These are phyloP conservation scores for Alternaria rosae DNA, from an alignment of 2,329 filamentous ascomycete genomes.

Conservation along the genomic window DNA sequence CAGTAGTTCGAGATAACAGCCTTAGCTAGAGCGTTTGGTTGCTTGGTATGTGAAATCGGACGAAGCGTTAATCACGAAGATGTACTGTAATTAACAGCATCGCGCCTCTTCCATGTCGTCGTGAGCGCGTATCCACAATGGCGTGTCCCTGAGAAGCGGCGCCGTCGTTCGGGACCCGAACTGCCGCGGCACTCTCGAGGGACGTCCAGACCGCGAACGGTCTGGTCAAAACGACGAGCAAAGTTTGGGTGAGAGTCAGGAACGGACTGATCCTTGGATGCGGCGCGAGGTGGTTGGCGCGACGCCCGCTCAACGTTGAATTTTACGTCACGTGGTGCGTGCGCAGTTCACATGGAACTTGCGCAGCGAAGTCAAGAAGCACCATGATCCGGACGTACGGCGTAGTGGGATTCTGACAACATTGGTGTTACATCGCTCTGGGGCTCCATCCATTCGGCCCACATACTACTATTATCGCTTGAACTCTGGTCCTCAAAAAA, in stretches of 20 bases:
- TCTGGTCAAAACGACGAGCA: not conserved
- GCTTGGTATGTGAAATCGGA: slow-evolving; percentile 10
- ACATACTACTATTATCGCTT: not conserved
- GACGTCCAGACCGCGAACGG: not conserved
- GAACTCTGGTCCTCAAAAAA: not conserved
- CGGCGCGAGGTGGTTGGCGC: not conserved
- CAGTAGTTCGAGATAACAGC: slow-evolving; percentile 21
- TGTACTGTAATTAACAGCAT: slow-evolving; percentile 5
- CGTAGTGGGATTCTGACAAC: not conserved
- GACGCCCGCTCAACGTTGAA: not conserved
- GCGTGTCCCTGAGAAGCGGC: not conserved
- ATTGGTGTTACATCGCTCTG: not conserved
- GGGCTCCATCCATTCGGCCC: not conserved
- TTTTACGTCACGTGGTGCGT: not conserved
- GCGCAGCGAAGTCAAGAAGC: not conserved
- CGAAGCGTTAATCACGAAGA: slow-evolving; percentile 6
- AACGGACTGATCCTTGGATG: not conserved
- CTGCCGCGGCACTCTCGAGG: not conserved
- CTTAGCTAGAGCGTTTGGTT: slow-evolving; percentile 7
- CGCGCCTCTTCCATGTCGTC: not conserved
- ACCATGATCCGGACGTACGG: not conserved
- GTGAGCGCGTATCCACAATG: not conserved
- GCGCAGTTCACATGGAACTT: not conserved
- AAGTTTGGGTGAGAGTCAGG: not conserved
- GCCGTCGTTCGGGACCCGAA: not conserved